These are phyloP conservation scores for Camelina sativa DNA, from an alignment of 345 rosid genomes.

Conservation along the genomic window DNA sequence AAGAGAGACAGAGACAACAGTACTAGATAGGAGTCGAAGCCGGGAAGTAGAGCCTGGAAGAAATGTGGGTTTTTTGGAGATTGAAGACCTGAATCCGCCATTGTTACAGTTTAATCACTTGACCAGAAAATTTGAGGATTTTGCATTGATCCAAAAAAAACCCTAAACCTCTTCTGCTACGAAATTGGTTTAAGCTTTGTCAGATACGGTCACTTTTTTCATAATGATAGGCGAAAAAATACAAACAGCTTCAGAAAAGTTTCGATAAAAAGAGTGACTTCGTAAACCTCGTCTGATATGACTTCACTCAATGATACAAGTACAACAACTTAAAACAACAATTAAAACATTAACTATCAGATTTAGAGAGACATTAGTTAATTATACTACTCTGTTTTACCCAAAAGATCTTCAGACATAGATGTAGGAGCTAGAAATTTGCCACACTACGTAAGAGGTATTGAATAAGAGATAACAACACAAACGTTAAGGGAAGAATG, in stretches of 20 bases:
- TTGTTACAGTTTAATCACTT: slow-evolving; percentile 1
- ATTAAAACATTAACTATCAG: neutral
- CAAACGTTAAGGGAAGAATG: too few species aligned
- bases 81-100: slow-evolving; percentile 24
- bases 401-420: slow-evolving; percentile 4
- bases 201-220: neutral
- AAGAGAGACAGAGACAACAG: slow-evolving; percentile 3
- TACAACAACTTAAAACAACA: neutral
- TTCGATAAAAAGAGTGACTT: slow-evolving; percentile 8
- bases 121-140: neutral
- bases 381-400: slow-evolving; percentile 1
- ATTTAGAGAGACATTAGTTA: neutral
- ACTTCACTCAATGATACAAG: neutral
- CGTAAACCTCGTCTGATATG: neutral
- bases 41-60: slow-evolving; percentile 38
- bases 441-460: too few species aligned
- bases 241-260: neutral
- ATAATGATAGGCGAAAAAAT: neutral
- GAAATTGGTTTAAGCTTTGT: neutral
- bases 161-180: neutral
- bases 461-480: too few species aligned
- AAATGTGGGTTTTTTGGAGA: slow-evolving; percentile 35
- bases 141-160: neutral
- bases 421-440: too few species aligned
- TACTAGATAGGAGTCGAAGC: slow-evolving; percentile 22